These are phyloP conservation scores for Boletus coccyginus DNA, from an alignment of 768 basidiomycete genomes.

Conservation along the genomic window DNA sequence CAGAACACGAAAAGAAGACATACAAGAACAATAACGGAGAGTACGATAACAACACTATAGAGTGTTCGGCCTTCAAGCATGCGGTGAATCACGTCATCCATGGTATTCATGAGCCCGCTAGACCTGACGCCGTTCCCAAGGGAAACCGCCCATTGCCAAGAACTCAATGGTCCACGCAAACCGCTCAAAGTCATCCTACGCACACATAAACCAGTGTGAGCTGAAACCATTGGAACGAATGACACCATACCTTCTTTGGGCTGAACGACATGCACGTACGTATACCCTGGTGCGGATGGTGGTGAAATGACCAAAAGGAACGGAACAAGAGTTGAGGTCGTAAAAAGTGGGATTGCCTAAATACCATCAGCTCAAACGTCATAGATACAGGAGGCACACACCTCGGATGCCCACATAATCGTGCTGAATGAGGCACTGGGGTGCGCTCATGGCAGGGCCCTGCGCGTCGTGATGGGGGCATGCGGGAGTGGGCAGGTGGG, in stretches of 20 bases:
- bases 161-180: constrained; percentile 95
- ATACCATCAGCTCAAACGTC: not conserved
- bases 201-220: not conserved
- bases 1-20: constrained; percentile 20
- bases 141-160: constrained; percentile 97
- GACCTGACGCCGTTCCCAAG: constrained; percentile 92
- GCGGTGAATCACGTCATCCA: constrained; percentile 61
- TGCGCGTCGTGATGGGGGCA: no score
- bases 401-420: constrained; percentile 96
- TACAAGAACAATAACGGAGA: constrained; percentile 70
- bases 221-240: no score
- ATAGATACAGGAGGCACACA: constrained; percentile 26
- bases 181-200: constrained; percentile 90
- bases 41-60: constrained; percentile 68
- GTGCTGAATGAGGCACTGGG: no score
- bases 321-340: constrained; percentile 91
- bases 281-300: no score
- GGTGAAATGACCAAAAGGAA: constrained; percentile 83
- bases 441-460: no score
- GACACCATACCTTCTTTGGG: constrained; percentile 75
- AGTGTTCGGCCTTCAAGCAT: constrained; percentile 61
- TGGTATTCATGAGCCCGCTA: constrained; percentile 80
- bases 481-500: no score
- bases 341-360: constrained; percentile 94
- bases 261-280: no score